These are phyloP conservation scores for Brassica hybrid DNA, from an alignment of 441 rosid species.

Conservation along the genomic window DNA sequence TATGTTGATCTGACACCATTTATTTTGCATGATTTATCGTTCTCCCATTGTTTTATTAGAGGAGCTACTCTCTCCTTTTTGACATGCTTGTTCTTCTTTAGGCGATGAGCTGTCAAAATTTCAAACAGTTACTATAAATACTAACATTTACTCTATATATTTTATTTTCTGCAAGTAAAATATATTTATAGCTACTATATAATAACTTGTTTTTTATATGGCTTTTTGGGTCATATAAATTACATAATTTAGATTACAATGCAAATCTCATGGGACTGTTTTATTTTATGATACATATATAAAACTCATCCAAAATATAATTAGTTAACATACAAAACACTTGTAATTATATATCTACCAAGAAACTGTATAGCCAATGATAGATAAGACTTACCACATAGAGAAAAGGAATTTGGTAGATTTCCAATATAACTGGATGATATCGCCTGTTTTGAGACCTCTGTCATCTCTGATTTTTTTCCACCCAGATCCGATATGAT, in stretches of 20 bases:
- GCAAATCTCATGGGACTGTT: neutral
- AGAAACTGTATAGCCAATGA: neutral
- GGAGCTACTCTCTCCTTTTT: neutral
- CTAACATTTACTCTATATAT: neutral
- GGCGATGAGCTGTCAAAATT: neutral
- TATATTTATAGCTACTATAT: too few species aligned
- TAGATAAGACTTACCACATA: neutral
- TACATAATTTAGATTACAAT: neutral
- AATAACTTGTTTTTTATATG: neutral
- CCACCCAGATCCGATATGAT: neutral
- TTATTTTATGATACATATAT: neutral
- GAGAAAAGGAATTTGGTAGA: conserved; percentile 4
- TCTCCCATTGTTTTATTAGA: neutral
- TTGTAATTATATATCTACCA: neutral
- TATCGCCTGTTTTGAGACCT: neutral
- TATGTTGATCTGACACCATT: too few species aligned
- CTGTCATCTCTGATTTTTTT: neutral
- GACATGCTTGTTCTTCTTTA: neutral
- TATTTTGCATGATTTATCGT: neutral
- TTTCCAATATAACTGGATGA: neutral
- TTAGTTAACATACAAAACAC: neutral
- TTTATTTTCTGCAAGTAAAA: neutral
- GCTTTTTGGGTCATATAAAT: neutral
- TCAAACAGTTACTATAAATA: neutral
- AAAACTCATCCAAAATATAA: neutral